Evolutionary conservation across 768 basidiomycete species (phyloP).

Genomic region (Mycena galericulata): DNA sequence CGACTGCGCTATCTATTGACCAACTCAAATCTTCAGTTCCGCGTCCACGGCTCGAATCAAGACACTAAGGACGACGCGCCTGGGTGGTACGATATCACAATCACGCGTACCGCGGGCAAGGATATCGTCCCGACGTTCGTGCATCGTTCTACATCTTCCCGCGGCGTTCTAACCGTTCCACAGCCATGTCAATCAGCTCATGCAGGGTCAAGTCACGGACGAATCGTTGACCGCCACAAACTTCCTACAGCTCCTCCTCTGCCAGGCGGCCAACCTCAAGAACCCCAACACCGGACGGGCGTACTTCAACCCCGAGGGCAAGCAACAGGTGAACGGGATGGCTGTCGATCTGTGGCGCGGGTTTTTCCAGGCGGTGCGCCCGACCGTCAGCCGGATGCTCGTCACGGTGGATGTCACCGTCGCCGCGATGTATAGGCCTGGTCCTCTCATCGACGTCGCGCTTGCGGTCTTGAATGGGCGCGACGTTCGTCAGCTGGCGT

Average conservation of each 20-base stretch:
- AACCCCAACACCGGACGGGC: conserved; percentile 49
- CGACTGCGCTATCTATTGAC: conserved; percentile 30
- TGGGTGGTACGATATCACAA: conserved; percentile 35
- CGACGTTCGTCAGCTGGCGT: conserved; percentile 41
- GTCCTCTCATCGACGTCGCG: conserved; percentile 37
- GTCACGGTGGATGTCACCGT: conserved; percentile 53
- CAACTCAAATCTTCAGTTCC: conserved; percentile 38
- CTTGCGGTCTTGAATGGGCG: conserved; percentile 37
- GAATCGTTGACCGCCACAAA: conserved; percentile 45
- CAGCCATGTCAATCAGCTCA: conserved; percentile 21
- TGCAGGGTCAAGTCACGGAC: conserved; percentile 19
- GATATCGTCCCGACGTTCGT: conserved; percentile 45
- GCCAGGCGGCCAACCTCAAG: conserved; percentile 48
- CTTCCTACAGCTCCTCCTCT: conserved; percentile 49
- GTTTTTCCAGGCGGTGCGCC: conserved; percentile 54
- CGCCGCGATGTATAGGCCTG: conserved; percentile 44
- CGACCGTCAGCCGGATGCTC: conserved; percentile 40
- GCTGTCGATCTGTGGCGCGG: conserved; percentile 50
- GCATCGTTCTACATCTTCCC: neutral
- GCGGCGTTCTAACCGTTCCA: neutral
- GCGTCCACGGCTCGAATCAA: conserved; percentile 48
- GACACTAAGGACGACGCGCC: conserved; percentile 11
- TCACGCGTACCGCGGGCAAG: conserved; percentile 46
- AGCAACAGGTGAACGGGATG: conserved; percentile 13
- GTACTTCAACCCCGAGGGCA: conserved; percentile 43